Conservation (phyloP, 75 land plant species). For the Isoetes taiwanensis region DNA sequence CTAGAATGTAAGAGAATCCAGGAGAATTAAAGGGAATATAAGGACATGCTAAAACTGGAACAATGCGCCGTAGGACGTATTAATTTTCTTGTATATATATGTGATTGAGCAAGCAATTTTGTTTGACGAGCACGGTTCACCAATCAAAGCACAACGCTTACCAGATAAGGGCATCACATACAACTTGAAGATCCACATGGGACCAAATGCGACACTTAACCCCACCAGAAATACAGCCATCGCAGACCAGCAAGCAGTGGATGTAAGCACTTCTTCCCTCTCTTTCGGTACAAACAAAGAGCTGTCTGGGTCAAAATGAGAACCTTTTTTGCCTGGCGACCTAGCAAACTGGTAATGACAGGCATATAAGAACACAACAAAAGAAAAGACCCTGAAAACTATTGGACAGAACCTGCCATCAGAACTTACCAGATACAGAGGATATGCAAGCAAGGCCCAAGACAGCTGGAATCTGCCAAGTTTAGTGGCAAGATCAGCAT, state of each 20-base stretch:
- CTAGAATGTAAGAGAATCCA: too few relatives aligned
- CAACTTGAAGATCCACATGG: slow-evolving; percentile 53
- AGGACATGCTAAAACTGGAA: too few relatives aligned
- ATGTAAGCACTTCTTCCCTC: slow-evolving; percentile 49
- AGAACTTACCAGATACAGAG: slow-evolving; percentile 74
- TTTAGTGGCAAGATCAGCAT: slow-evolving; percentile 27
- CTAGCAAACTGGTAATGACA: slow-evolving; percentile 27
- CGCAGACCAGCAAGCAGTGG: slow-evolving; percentile 64
- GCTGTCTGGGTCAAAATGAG: slow-evolving; percentile 77
- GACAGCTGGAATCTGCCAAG: slow-evolving; percentile 42
- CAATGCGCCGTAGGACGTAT: too few relatives aligned
- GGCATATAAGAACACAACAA: background rate
- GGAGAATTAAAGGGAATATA: too few relatives aligned
- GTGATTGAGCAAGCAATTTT: too few relatives aligned
- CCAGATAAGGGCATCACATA: slow-evolving; percentile 82
- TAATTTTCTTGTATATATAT: too few relatives aligned
- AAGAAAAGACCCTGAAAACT: too few relatives aligned
- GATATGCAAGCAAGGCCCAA: slow-evolving; percentile 59
- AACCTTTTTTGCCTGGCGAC: slow-evolving; percentile 78
- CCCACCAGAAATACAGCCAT: slow-evolving; percentile 48
- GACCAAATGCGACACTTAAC: slow-evolving; percentile 39
- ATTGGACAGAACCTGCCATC: too few relatives aligned
- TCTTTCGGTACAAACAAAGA: slow-evolving; percentile 54
- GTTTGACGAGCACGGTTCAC: too few relatives aligned
- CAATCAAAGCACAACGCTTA: too few relatives aligned